A percentile compares a stretch with the other conserved stretches of the same genome.
Conservation (phyloP, 345 rosid genomes). For the Anastatica hierochuntica region DNA sequence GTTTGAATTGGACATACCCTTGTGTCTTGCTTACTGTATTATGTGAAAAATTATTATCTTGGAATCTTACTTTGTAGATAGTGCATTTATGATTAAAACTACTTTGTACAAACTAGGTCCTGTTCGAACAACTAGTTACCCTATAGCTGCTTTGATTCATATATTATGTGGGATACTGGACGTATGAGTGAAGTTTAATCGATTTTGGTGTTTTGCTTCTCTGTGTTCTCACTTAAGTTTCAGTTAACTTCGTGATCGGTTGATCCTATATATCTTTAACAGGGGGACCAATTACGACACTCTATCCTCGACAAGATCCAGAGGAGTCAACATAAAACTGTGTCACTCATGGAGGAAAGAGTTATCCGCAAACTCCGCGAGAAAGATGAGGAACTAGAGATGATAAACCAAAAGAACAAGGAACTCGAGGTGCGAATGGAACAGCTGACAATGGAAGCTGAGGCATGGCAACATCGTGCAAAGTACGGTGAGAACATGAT, state of each 20-base stretch:
- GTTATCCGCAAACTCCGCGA: constrained; percentile 48
- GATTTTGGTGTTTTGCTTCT: not conserved
- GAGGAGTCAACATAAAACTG: constrained; percentile 43
- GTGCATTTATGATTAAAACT: too few relatives aligned
- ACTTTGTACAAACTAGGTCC: too few relatives aligned
- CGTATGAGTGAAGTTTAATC: not conserved
- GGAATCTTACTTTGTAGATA: too few relatives aligned
- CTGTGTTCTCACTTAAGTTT: not conserved
- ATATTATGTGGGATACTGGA: not conserved
- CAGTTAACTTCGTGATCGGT: not conserved
- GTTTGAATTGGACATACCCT: too few relatives aligned
- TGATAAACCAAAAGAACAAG: constrained; percentile 52
- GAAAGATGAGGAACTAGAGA: constrained; percentile 67
- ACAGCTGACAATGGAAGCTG: constrained; percentile 55
- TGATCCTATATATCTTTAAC: not conserved
- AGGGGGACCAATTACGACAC: constrained; percentile 58
- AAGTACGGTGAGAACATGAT: constrained; percentile 64
- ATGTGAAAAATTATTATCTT: too few relatives aligned
- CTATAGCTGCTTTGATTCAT: not conserved
- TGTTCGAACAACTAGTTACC: not conserved
- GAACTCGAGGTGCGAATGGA: constrained; percentile 75
- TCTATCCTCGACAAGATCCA: constrained; percentile 52
- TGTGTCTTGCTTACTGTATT: too few relatives aligned
- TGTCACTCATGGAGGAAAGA: constrained; percentile 51
- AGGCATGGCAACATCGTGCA: constrained; percentile 74